Percentiles rank a stretch among this genome's conserved stretches.
phyloP scores from a whole-genome alignment of 805 yeast species.

The Priceomyces medius region DNA sequence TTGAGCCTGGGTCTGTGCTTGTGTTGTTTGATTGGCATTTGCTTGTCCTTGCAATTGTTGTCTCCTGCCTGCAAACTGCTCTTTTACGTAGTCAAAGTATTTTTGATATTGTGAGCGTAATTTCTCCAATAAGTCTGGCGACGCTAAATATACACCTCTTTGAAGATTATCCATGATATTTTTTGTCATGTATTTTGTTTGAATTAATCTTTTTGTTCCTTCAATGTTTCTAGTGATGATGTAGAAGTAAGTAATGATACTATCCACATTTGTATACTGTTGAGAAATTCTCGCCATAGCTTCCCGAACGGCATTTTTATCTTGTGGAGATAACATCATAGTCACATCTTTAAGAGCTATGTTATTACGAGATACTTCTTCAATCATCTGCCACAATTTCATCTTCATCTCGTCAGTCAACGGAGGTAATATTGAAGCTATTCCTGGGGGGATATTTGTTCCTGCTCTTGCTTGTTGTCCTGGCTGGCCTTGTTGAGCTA shows the following conservation, averaged over 20 bases:
- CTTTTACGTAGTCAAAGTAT: slow-evolving; percentile 72
- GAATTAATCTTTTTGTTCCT: slow-evolving; percentile 74
- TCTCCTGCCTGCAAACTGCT: slow-evolving; percentile 46
- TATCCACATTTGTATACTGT: slow-evolving; percentile 67
- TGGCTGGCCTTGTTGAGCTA: not conserved
- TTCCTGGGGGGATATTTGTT: slow-evolving; percentile 5
- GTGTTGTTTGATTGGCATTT: slow-evolving; percentile 21
- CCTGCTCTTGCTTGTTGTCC: slow-evolving; percentile 7
- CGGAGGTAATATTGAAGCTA: slow-evolving; percentile 27
- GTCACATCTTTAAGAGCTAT: slow-evolving; percentile 68
- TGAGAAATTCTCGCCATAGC: slow-evolving; percentile 55
- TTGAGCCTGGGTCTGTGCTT: slow-evolving; percentile 17
- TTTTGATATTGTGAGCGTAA: slow-evolving; percentile 70
- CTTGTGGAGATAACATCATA: slow-evolving; percentile 56
- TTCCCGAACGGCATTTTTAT: slow-evolving; percentile 59
- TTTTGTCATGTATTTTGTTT: slow-evolving; percentile 74
- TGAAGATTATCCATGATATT: slow-evolving; percentile 71
- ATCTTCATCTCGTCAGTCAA: slow-evolving; percentile 61
- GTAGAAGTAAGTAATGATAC: slow-evolving; percentile 74
- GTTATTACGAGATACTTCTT: slow-evolving; percentile 67
- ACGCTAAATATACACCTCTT: slow-evolving; percentile 64
- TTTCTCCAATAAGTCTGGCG: slow-evolving; percentile 69
- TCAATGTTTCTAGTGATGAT: slow-evolving; percentile 71
- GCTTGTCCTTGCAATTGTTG: slow-evolving; percentile 37
- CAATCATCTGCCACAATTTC: slow-evolving; percentile 59